Base-by-base conservation (phyloP, 2,329 filamentous ascomycete genomes). In the Fusarium haematococcum region DNA sequence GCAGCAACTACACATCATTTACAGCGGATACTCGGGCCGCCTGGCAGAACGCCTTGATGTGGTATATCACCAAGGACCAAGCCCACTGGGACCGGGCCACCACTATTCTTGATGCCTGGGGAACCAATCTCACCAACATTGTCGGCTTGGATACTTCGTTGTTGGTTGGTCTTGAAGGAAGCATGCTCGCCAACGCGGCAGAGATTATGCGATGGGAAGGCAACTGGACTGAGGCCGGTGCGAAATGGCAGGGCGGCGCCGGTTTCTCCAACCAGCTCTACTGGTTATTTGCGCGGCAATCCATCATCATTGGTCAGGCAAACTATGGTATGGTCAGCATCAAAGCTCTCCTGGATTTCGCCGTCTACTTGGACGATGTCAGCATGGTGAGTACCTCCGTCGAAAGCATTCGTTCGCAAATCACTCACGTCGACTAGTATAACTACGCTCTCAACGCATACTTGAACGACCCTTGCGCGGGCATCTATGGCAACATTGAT, bases 191-290 rank as follows among this genome's bases (percentile, higher is more conserved):
- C 23, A 86, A 86, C 37, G 83, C 84, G 0, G 84, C 83, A 1
- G 84, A 85, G 73, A 84, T 86, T 33, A 84, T 86, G 83, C 80
- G 83, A 33, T 85, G 83, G 82, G 84, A 85, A 67, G 83, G 82
- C 9, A 75, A 77, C 25, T 85, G 84, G 84, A 74, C 75, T 0
- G 84, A 86, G 65, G 32, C 69, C 3, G 82, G 83, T 2, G 78
- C 82, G 0, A 75, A 64, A n/a, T 79, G 75, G 75, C 69, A 76
- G n/a, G 84, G 84, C 3, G 79, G 80, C 1, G 76, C 72, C 1
- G 84, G 83, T 1, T 85, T 85, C 68, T 79, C 79, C 9, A 83
- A 78, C 57, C 82, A 66, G 39, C 32, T 66, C 23, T 66, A 66
- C 30, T 66, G 63, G 63, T 43, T 66, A 2, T 66, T 86, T 64